Conservation (phyloP, 176 grass and related monocot species). For the Aegilops tauschii region DNA sequence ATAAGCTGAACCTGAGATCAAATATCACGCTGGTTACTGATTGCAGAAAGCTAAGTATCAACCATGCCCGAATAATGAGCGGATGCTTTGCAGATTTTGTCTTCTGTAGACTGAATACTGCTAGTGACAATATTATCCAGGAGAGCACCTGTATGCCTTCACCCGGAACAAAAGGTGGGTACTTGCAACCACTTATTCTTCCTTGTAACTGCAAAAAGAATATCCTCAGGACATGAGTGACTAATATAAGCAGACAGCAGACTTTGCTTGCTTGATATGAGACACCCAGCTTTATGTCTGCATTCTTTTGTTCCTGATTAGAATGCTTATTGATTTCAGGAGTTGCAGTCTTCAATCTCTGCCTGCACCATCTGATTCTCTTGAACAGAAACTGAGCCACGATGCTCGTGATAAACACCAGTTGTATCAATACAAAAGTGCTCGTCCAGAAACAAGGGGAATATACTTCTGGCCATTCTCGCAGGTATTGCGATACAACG, state of each 20-base stretch:
- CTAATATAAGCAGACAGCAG: constrained; percentile 71
- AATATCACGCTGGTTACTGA: constrained; percentile 49
- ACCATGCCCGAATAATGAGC: constrained; percentile 67
- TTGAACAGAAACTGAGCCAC: constrained; percentile 50
- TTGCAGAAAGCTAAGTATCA: constrained; percentile 72
- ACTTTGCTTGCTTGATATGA: constrained; percentile 67
- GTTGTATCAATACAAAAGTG: constrained; percentile 49
- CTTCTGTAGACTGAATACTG: constrained; percentile 58
- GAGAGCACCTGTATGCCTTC: constrained; percentile 69
- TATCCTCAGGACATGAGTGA: constrained; percentile 45
- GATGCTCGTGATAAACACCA: constrained; percentile 56
- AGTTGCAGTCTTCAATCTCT: constrained; percentile 29
- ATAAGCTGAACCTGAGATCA: constrained; percentile 58
- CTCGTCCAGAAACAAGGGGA: constrained; percentile 73
- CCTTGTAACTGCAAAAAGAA: constrained; percentile 39
- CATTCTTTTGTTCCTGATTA: constrained; percentile 31
- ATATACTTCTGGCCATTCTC: constrained; percentile 65
- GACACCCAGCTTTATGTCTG: constrained; percentile 37
- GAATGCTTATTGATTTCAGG: constrained; percentile 32
- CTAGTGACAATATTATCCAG: constrained; percentile 64
- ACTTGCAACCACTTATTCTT: constrained; percentile 43
- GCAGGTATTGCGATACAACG: constrained; percentile 28
- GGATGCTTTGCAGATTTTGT: constrained; percentile 61
- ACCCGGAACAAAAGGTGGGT: constrained; percentile 42
- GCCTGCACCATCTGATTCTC: constrained; percentile 43